Evolutionary conservation across 768 basidiomycete species (phyloP).

Genomic region (Lactifluus hygrophoroides): DNA sequence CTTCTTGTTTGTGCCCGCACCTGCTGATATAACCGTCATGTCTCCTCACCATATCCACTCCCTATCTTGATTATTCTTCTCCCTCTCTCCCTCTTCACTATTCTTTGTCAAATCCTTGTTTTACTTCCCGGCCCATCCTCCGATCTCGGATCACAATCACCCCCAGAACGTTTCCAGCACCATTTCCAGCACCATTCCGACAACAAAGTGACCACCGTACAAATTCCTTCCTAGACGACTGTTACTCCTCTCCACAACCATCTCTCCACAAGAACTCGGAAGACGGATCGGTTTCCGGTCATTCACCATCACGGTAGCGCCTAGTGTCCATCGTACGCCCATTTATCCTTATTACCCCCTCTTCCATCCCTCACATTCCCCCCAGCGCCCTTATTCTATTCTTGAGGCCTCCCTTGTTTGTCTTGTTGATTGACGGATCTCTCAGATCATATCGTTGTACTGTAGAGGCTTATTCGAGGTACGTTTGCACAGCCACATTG

Average conservation of each 20-base stretch:
- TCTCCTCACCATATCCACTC: background rate
- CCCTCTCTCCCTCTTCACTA: background rate
- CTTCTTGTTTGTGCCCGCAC: background rate
- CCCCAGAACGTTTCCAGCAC: background rate
- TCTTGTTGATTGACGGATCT: background rate
- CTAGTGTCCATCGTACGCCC: background rate
- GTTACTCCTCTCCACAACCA: no score
- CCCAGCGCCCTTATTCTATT: background rate
- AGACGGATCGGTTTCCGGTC: background rate
- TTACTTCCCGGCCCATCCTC: background rate
- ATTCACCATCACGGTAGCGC: background rate
- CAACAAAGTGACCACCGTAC: no score
- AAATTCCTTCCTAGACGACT: background rate
- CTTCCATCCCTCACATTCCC: background rate
- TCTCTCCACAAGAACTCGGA: no score
- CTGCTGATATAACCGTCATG: background rate
- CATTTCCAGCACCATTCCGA: no score
- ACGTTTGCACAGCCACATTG: background rate
- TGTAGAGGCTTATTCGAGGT: constrained; percentile 4
- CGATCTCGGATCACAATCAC: background rate
- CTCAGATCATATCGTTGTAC: constrained; percentile 6
- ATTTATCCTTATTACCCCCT: background rate
- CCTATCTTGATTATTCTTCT: background rate
- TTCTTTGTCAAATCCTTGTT: no score
- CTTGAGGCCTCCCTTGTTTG: background rate